phyloP scores from a whole-genome alignment of 768 basidiomycete genomes.

The Boletus sp. region DNA sequence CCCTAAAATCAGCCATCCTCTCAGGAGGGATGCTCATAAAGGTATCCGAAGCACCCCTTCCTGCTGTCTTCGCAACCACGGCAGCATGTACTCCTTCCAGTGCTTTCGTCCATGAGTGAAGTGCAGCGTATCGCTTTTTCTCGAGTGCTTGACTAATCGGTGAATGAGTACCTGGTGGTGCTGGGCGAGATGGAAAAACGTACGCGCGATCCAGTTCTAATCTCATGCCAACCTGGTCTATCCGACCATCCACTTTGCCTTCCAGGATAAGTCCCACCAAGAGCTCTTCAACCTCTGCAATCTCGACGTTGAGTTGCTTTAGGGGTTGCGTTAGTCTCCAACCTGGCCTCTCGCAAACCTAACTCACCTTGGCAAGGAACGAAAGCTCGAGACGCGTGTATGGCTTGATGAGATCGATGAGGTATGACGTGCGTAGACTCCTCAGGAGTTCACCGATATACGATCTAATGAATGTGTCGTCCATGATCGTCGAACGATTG shows the following conservation, averaged over 20 bases:
- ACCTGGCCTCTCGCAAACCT: neutral
- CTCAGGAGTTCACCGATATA: slow-evolving; percentile 96
- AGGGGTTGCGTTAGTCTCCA: slow-evolving; percentile 1
- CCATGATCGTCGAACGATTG: slow-evolving; percentile 94
- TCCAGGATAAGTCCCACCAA: slow-evolving; percentile 93
- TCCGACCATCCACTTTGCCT: slow-evolving; percentile 94
- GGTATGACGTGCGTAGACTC: slow-evolving; percentile 91
- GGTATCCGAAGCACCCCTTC: slow-evolving; percentile 31
- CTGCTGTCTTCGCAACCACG: slow-evolving; percentile 70
- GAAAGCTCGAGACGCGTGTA: slow-evolving; percentile 92
- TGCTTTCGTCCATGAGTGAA: slow-evolving; percentile 82
- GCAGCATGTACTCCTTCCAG: slow-evolving; percentile 74
- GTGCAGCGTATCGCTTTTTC: slow-evolving; percentile 78
- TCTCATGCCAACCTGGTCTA: slow-evolving; percentile 94
- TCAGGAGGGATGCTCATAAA: slow-evolving; percentile 34
- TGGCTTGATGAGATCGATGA: slow-evolving; percentile 97
- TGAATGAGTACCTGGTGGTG: slow-evolving; percentile 1
- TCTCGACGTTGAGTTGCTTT: slow-evolving; percentile 94
- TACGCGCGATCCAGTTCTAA: slow-evolving; percentile 89
- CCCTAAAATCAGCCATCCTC: slow-evolving; percentile 32
- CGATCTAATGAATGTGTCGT: slow-evolving; percentile 89
- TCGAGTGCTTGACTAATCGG: slow-evolving; percentile 79
- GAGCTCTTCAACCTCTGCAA: slow-evolving; percentile 89
- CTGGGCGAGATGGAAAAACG: slow-evolving; percentile 7
- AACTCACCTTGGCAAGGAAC: slow-evolving; percentile 83